A percentile compares a stretch with the other conserved stretches of the same genome.
These are phyloP conservation scores for Pleoardoris graminearum DNA, from an alignment of 2,329 filamentous ascomycete genomes.

Conservation along the genomic window DNA sequence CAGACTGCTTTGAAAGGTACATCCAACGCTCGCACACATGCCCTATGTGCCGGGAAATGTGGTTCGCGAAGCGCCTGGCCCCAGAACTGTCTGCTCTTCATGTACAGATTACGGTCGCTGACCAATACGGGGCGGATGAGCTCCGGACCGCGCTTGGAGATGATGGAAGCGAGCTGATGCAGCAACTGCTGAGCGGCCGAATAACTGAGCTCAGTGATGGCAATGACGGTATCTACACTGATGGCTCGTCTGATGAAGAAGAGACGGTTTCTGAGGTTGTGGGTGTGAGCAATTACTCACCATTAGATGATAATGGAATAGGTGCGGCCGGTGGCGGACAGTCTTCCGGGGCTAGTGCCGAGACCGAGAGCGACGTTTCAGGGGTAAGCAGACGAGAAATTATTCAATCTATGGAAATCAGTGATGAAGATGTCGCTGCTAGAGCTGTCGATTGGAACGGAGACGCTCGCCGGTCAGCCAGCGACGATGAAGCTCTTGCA, in stretches of 20 bases:
- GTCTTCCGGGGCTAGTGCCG: background rate
- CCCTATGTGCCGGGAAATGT: background rate
- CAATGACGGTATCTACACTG: background rate
- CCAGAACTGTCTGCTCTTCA: background rate
- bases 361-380: background rate
- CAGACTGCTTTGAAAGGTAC: conserved; percentile 3
- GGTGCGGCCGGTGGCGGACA: too few relatives aligned
- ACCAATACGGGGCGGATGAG: background rate
- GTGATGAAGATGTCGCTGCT: background rate
- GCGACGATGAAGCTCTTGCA: background rate
- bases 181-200: background rate
- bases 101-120: background rate
- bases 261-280: background rate
- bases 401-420: background rate
- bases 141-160: background rate
- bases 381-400: background rate
- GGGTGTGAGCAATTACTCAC: background rate
- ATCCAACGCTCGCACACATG: conserved; percentile 3
- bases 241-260: background rate
- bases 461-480: background rate
- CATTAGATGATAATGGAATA: background rate
- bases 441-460: background rate
- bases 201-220: background rate
- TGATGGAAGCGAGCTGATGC: background rate
- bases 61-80: background rate